Conservation (phyloP, 2,329 filamentous ascomycete genomes). For the Tolypocladium tropicale region DNA sequence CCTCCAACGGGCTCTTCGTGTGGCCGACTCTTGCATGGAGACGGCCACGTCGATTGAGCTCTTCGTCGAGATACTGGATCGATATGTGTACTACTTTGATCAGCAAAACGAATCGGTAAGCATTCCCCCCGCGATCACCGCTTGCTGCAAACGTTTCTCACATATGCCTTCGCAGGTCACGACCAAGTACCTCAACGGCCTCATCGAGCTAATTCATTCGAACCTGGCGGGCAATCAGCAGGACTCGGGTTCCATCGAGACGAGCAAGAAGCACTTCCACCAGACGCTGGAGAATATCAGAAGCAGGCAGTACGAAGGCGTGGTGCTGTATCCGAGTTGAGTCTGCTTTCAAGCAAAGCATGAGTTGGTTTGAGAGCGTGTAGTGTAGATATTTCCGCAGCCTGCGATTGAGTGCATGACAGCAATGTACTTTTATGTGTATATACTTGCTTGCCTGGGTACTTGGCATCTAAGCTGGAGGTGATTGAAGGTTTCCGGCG, state of each 20-base stretch:
- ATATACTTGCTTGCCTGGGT: background rate
- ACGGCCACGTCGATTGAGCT: conserved; percentile 93
- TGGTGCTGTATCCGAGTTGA: conserved; percentile 57
- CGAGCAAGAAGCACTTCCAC: conserved; percentile 86
- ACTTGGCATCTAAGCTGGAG: no score
- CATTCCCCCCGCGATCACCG: background rate
- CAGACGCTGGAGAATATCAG: conserved; percentile 90
- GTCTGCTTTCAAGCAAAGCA: background rate
- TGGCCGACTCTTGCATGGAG: conserved; percentile 98
- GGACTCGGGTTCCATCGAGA: conserved; percentile 74
- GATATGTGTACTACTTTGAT: conserved; percentile 99
- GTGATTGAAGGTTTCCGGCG: no score
- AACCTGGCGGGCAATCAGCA: conserved; percentile 81
- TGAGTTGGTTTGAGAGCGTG: background rate
- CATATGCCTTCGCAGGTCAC: conserved; percentile 49
- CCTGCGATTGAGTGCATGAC: background rate
- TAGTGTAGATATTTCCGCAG: conserved; percentile 1
- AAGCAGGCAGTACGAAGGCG: conserved; percentile 84
- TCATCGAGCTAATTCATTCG: conserved; percentile 96
- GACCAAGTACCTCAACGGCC: conserved; percentile 92
- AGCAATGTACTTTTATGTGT: conserved; percentile 4
- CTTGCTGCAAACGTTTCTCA: background rate
- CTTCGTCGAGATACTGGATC: conserved; percentile 95
- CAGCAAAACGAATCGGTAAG: conserved; percentile 90
- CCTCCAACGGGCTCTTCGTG: conserved; percentile 84